These are phyloP conservation scores for Penicillium nucicola DNA, from an alignment of 495 filamentous ascomycete species.

Conservation along the genomic window DNA sequence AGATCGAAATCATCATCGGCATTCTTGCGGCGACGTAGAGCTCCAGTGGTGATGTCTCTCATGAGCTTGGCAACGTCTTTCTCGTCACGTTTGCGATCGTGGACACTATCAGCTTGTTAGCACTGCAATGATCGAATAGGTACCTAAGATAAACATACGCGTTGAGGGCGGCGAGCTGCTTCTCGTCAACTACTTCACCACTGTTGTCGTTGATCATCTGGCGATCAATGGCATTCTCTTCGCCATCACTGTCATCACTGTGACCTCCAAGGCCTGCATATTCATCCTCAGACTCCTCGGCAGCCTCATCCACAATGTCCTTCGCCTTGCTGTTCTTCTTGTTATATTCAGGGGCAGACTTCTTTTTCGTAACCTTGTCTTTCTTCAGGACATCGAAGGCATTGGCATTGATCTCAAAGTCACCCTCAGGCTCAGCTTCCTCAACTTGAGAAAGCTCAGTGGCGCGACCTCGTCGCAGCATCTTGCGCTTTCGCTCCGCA, in stretches of 20 bases:
- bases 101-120: slow-evolving; percentile 29
- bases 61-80: slow-evolving; percentile 85
- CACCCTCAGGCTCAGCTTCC: slow-evolving; percentile 32
- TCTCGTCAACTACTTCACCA: slow-evolving; percentile 70
- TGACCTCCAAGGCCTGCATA: slow-evolving; percentile 91
- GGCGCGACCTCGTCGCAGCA: slow-evolving; percentile 49
- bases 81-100: slow-evolving; percentile 52
- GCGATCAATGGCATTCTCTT: slow-evolving; percentile 66
- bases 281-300: slow-evolving; percentile 97
- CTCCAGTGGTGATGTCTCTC: slow-evolving; percentile 85
- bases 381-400: slow-evolving; percentile 79
- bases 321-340: slow-evolving; percentile 86
- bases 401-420: slow-evolving; percentile 45
- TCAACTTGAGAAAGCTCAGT: slow-evolving; percentile 37
- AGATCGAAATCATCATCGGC: slow-evolving; percentile 74
- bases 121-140: background rate
- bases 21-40: slow-evolving; percentile 73
- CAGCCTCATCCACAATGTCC: slow-evolving; percentile 86
- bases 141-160: slow-evolving; percentile 61
- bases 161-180: slow-evolving; percentile 78
- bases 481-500: slow-evolving; percentile 54
- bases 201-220: slow-evolving; percentile 90
- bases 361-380: slow-evolving; percentile 46
- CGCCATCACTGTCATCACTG: slow-evolving; percentile 79
- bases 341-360: slow-evolving; percentile 57